These are phyloP conservation scores for Pleurotus sapidus DNA, from an alignment of 768 basidiomycete species.

Conservation along the genomic window DNA sequence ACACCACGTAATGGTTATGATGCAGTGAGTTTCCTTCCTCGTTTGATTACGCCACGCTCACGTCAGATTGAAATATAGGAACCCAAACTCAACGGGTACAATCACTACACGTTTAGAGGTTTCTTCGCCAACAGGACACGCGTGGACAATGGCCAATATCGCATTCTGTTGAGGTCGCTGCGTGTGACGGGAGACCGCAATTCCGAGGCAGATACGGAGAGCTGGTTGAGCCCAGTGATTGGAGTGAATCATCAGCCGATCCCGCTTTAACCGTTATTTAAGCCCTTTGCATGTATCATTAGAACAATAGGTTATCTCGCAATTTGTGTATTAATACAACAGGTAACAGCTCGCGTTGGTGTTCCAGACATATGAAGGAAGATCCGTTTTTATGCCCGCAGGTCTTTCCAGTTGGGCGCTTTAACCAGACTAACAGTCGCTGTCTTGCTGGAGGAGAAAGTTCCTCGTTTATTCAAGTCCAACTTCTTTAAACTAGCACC, in stretches of 20 bases:
- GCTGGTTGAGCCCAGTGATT: constrained; percentile 5
- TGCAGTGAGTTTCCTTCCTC: background rate
- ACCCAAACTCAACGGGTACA: constrained; percentile 1
- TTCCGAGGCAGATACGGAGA: background rate
- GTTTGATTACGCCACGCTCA: background rate
- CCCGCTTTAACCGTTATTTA: too few relatives aligned
- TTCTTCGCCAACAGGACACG: constrained; percentile 3
- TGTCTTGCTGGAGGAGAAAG: constrained; percentile 24
- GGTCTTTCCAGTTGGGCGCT: constrained; percentile 30
- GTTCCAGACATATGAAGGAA: too few relatives aligned
- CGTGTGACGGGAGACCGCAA: background rate
- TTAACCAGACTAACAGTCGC: constrained; percentile 23
- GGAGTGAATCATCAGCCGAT: background rate
- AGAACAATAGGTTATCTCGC: too few relatives aligned
- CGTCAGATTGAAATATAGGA: background rate
- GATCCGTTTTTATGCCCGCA: background rate
- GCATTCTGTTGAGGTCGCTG: background rate
- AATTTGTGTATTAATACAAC: too few relatives aligned
- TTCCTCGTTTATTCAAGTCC: constrained; percentile 24
- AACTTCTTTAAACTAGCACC: constrained; percentile 28
- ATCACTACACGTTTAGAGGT: constrained; percentile 1
- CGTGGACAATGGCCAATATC: constrained; percentile 1
- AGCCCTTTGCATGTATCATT: too few relatives aligned
- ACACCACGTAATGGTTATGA: constrained; percentile 12
- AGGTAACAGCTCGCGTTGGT: too few relatives aligned